phyloP scores from a whole-genome alignment of 257 asterid species.

The Catharanthus roseus region DNA sequence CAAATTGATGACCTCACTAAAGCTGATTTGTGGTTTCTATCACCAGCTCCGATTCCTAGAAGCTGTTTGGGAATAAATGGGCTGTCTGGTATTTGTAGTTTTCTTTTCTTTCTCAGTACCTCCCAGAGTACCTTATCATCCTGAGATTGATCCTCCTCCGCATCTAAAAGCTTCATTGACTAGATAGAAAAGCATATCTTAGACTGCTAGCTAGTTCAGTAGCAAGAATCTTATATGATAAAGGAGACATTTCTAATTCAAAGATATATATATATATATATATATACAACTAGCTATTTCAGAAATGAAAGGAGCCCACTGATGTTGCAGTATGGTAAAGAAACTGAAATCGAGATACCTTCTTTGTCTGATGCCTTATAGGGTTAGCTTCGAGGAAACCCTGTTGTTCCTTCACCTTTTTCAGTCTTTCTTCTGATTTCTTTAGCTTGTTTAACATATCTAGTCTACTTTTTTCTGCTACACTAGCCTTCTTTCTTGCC shows the following conservation, averaged over 20 bases:
- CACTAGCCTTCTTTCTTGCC: conserved; percentile 41
- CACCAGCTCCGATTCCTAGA: conserved; percentile 29
- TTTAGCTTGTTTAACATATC: conserved; percentile 38
- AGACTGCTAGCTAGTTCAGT: conserved; percentile 5
- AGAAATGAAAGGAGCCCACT: background rate
- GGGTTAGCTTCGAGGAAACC: conserved; percentile 26
- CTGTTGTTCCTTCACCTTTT: conserved; percentile 27
- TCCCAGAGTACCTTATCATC: conserved; percentile 55
- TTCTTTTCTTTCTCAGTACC: conserved; percentile 51
- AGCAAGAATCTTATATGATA: conserved; percentile 5
- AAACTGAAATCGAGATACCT: conserved; percentile 33
- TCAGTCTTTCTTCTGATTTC: conserved; percentile 42
- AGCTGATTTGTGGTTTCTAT: conserved; percentile 26
- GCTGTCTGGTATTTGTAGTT: conserved; percentile 32
- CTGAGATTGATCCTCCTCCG: conserved; percentile 39
- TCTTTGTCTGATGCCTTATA: conserved; percentile 23
- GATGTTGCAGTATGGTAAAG: background rate
- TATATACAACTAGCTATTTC: background rate
- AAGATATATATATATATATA: too few relatives aligned
- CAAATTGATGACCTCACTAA: conserved; percentile 21
- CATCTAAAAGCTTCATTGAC: conserved; percentile 19
- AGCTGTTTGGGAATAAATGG: conserved; percentile 41
- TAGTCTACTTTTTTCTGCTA: conserved; percentile 43
- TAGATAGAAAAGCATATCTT: conserved; percentile 1
- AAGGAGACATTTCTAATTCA: too few relatives aligned